phyloP scores from a whole-genome alignment of 768 basidiomycete species.

The Coprinopsis cinerea region DNA sequence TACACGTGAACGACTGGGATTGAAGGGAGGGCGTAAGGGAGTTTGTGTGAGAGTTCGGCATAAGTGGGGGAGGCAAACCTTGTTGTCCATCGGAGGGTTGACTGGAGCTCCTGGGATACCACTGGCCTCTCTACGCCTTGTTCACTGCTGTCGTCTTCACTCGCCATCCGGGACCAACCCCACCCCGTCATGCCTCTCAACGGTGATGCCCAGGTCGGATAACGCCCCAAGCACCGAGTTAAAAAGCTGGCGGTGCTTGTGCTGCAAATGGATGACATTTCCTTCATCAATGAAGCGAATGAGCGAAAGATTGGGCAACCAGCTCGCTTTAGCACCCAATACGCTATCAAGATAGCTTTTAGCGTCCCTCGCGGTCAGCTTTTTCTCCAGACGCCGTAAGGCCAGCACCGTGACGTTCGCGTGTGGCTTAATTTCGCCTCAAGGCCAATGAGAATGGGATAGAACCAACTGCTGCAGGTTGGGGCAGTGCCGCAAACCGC shows the following conservation, averaged over 20 bases:
- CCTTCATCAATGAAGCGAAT: neutral
- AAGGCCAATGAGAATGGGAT: too few species aligned
- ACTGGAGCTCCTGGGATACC: too few species aligned
- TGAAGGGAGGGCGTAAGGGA: too few species aligned
- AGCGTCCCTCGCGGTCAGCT: neutral
- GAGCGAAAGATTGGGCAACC: neutral
- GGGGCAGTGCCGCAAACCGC: too few species aligned
- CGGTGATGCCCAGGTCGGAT: neutral
- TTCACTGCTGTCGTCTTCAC: too few species aligned
- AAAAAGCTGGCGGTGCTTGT: neutral
- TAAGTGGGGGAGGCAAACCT: too few species aligned
- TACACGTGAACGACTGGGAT: too few species aligned
- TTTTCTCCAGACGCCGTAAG: neutral
- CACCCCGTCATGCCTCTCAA: neutral
- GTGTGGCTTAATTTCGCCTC: too few species aligned
- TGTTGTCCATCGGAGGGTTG: too few species aligned
- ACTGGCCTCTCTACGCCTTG: too few species aligned
- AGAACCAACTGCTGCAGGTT: too few species aligned
- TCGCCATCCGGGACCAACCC: neutral
- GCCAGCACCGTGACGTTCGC: neutral
- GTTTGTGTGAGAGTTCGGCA: too few species aligned
- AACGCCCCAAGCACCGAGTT: neutral
- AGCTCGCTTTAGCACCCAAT: neutral
- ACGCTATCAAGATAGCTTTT: neutral
- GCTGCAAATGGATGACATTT: neutral